A percentile compares a stretch with the other conserved stretches of the same genome.
These are phyloP conservation scores for Wickerhamiella pararugosa DNA, from an alignment of 1,139 yeast species.

Conservation along the genomic window DNA sequence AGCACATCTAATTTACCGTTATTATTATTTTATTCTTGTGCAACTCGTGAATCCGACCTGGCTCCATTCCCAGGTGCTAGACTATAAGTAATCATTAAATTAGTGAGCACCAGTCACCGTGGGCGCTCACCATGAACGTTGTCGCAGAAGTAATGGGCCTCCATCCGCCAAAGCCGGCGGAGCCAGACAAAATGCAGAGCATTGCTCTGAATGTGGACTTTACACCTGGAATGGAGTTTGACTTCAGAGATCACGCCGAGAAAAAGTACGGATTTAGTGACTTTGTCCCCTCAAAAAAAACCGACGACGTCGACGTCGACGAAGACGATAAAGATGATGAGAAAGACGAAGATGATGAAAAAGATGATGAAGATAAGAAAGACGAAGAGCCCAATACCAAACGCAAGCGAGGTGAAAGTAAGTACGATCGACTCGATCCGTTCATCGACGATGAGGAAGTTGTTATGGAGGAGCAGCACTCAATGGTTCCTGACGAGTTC, in stretches of 20 bases:
- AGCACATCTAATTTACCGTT: too few relatives aligned
- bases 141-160: too few relatives aligned
- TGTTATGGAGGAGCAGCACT: slow-evolving; percentile 84
- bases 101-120: too few relatives aligned
- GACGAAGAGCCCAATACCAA: slow-evolving; percentile 20
- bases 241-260: slow-evolving; percentile 66
- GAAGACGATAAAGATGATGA: slow-evolving; percentile 48
- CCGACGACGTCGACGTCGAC: slow-evolving; percentile 43
- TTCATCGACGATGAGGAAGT: slow-evolving; percentile 92
- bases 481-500: slow-evolving; percentile 78
- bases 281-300: slow-evolving; percentile 53
- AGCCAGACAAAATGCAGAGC: background rate
- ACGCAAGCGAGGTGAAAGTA: slow-evolving; percentile 34
- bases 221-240: slow-evolving; percentile 42
- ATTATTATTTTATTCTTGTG: too few relatives aligned
- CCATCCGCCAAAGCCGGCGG: too few relatives aligned
- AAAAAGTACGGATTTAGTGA: slow-evolving; percentile 70
- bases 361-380: slow-evolving; percentile 26
- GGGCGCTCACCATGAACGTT: too few relatives aligned
- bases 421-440: slow-evolving; percentile 87
- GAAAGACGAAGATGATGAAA: slow-evolving; percentile 33
- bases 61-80: too few relatives aligned
- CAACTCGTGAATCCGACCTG: too few relatives aligned
- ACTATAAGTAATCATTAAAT: too few relatives aligned
- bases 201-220: slow-evolving; percentile 6